These are phyloP conservation scores for Diaporthe eres DNA, from an alignment of 2,329 filamentous ascomycete genomes.

Conservation along the genomic window DNA sequence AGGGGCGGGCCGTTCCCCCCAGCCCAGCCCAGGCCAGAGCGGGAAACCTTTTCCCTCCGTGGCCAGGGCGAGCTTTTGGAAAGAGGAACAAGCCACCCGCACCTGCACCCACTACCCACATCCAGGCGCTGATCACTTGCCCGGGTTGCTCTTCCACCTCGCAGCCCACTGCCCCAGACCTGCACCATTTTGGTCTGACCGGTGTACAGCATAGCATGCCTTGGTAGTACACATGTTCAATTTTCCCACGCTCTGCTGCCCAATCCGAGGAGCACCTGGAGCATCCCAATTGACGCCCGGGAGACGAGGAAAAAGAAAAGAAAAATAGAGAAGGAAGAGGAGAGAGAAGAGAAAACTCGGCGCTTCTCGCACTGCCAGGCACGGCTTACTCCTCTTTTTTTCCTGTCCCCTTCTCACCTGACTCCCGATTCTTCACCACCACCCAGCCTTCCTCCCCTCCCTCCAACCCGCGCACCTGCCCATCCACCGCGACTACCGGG, in stretches of 20 bases:
- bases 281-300: constrained; percentile 13
- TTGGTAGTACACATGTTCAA: not conserved
- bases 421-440: constrained; percentile 15
- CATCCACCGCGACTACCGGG: not conserved
- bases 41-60: constrained; percentile 3
- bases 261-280: not conserved
- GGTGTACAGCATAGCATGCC: constrained; percentile 17
- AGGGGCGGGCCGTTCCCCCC: constrained; percentile 37
- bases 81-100: constrained; percentile 6
- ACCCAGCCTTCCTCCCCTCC: not conserved
- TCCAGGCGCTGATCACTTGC: constrained; percentile 20
- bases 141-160: not conserved
- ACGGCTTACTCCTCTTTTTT: constrained; percentile 29
- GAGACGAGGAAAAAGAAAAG: not conserved
- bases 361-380: constrained; percentile 15
- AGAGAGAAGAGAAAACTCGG: constrained; percentile 6
- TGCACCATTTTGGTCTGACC: constrained; percentile 19
- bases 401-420: constrained; percentile 10
- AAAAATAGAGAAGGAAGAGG: not conserved
- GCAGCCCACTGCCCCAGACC: constrained; percentile 13
- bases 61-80: not conserved
- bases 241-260: not conserved
- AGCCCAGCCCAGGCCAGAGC: constrained; percentile 24
- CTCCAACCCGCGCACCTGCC: not conserved
- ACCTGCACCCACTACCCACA: constrained; percentile 1